Percentiles rank a stretch among this genome's conserved stretches.
These are phyloP conservation scores for Clonostachys rosea DNA, from an alignment of 2,329 filamentous ascomycete species.

Conservation along the genomic window DNA sequence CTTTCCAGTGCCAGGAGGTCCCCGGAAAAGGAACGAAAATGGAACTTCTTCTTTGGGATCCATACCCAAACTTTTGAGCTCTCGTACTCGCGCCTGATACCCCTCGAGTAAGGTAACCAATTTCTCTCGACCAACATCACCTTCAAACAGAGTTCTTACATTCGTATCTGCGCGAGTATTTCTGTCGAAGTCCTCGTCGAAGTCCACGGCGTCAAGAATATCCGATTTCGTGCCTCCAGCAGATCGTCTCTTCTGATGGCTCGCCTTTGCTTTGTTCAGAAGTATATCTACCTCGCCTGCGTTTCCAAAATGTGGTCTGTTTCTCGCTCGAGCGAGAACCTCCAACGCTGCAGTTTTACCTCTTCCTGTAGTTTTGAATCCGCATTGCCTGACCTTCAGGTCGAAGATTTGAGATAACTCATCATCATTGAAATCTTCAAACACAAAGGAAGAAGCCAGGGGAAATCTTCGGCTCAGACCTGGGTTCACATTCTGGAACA, in stretches of 20 bases:
- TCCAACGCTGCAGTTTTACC: conserved; percentile 52
- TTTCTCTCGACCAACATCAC: conserved; percentile 51
- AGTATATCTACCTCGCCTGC: conserved; percentile 69
- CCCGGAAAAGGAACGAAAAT: conserved; percentile 66
- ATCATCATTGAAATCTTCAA: conserved; percentile 60
- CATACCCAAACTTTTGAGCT: conserved; percentile 14
- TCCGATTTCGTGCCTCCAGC: conserved; percentile 20
- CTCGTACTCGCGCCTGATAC: conserved; percentile 41
- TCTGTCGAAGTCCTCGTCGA: conserved; percentile 61
- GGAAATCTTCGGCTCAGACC: conserved; percentile 65
- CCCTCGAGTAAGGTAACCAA: conserved; percentile 47
- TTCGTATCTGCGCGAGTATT: conserved; percentile 32
- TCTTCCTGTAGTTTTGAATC: conserved; percentile 42
- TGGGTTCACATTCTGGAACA: conserved; percentile 72
- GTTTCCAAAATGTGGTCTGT: conserved; percentile 68
- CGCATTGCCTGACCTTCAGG: conserved; percentile 55
- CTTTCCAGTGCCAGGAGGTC: conserved; percentile 65
- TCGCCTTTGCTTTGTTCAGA: conserved; percentile 48
- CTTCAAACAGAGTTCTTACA: conserved; percentile 49
- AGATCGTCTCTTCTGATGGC: conserved; percentile 20
- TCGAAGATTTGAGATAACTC: conserved; percentile 57
- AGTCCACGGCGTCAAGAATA: conserved; percentile 70
- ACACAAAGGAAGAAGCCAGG: conserved; percentile 56
- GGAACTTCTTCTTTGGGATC: conserved; percentile 40
- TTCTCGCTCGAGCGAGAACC: conserved; percentile 55